Base-by-base conservation (phyloP, 371 early-diverging fungal genomes). In the Syncephalis plumigaleata region DNA sequence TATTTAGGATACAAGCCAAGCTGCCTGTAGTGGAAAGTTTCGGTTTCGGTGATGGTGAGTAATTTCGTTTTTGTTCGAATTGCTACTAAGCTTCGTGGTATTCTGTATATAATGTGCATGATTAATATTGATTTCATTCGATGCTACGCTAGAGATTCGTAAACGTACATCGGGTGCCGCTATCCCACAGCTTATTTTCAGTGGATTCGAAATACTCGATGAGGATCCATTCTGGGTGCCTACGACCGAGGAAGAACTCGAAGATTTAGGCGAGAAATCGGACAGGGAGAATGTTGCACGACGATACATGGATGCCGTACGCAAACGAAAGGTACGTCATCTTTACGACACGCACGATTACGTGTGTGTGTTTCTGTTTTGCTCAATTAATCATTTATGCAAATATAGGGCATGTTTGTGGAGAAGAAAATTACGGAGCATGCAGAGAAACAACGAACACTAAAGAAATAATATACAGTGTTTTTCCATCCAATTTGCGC, bases 11-110 rank as follows among this genome's bases (percentile, higher is more conserved):
- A 59, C 73, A 72, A 45, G 84, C 95, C 0, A 56, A 73, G 26
- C 51, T 99, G n/a, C 99, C 99, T 18, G 98, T 98, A 1, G 77
- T 91, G 31, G 98, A 98, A 60, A 89, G 91, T 53, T 99, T 99
- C 70, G 98, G 98, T 8, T 96, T 99, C 60, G 80, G 96, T 18
- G 97, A 98, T 58, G 90, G 31, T 31, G 7, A 31, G 31, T 31
- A 7, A 31, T 11, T n/a, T n/a, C n/a, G n/a, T n/a, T n/a, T n/a
- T n/a, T n/a, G n/a, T n/a, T n/a, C n/a, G n/a, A n/a, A n/a, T n/a
- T n/a, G n/a, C n/a, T n/a, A n/a, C n/a, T n/a, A n/a, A n/a, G n/a
- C n/a, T n/a, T n/a, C n/a, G n/a, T n/a, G n/a, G n/a, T n/a, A n/a
- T n/a, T n/a, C n/a, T n/a, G n/a, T n/a, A n/a, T n/a, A n/a, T n/a